Base-by-base conservation (phyloP, 768 basidiomycete genomes). In the Candolleomyces efflorescens region DNA sequence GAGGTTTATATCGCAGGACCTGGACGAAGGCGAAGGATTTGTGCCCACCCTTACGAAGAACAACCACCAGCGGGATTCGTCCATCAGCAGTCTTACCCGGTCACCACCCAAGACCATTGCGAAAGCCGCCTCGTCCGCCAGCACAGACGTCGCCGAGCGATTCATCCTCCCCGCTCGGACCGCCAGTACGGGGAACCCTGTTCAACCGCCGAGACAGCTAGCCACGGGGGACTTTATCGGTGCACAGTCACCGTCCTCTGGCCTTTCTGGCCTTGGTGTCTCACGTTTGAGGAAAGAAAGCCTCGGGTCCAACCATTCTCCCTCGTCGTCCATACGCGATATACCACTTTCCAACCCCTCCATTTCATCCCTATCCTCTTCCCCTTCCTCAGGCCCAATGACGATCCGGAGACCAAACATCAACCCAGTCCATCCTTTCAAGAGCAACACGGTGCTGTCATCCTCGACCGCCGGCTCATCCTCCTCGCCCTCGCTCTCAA, bases 11-110 rank as follows among this genome's bases (percentile, higher is more conserved):
- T 86, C 85, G 1, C 76, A 84, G 55, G 87, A 89, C 63, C 59
- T 65, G n/a, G 56, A 58, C 13, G 62, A 39, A 7, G 58, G 56
- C 11, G 81, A 84, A 63, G 85, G 81, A 17, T 92, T 91, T 65
- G 82, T 86, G 0, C 90, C 89, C 0, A 92, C 90, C 0, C 74
- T 91, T 11, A 75, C 78, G 32, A 85, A 83, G 78, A 82, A 86
- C 64, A 82, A 86, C 64, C 80, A 81, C 57, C 82, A 82, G 55
- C 78, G 84, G 3, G 82, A 85, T 55, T 58, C 56, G 39, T 83
- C 81, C 9, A 69, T 81, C 53, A 71, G 78, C 0, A 75, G 73
- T 17, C 71, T 49, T 23, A 60, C 62, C 27, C 62, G 65, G 41
- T 67, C 63, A 2, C 59, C 56, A 20, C 53, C 64, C 3, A 59